Base-by-base conservation (phyloP, 306 rosid species). In the Hippophae gyantsensis region DNA sequence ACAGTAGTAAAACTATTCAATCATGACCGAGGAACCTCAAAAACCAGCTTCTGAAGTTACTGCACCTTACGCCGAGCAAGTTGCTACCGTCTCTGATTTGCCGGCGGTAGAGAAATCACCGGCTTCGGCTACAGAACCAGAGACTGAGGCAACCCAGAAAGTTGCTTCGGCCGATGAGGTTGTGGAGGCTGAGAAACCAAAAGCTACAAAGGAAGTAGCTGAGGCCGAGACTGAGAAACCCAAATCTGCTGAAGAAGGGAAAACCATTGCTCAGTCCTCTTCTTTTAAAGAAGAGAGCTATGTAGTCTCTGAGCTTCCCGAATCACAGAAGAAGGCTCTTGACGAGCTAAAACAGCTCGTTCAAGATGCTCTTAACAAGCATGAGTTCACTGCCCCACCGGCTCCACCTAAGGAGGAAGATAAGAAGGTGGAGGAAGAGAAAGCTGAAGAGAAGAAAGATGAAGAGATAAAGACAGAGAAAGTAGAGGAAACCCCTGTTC, bases 241-340 rank as follows among this genome's bases (percentile, higher is more conserved):
- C 43, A 48, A 23, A 0, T 18, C 42, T 6, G 52, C 10, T 5
- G 69, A 56, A 0, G 11, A 0, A 3, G 78, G 69, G 48, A 76
- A 69, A 1, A 74, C 69, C 14, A 38, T 74, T 4, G 57, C 83
- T 0, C 71, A 72, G 25, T 73, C 78, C 0, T 73, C 53, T 60
- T 77, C 80, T 0, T 85, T 85, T 57, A 74, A 82, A 65, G 93
- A 85, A 69, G 88, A 85, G 70, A 85, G 84, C 62, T 82, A 64
- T 49, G 71, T 48, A 9, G 80, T 85, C 48, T 60, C 82, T 6
- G 93, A 85, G 23, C 75, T 85, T 43, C 67, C 84, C 0, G 86
- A 79, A 3, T 12, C 56, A 3, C 78, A 85, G 71, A 85, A 70
- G 54, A 85, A 82, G 48, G 88, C 88, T 2, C 76, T 85, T 9